A percentile compares a stretch with the other conserved stretches of the same genome.
Evolutionary conservation across 805 yeast genomes (phyloP).

Genomic region (Candida koratica): DNA sequence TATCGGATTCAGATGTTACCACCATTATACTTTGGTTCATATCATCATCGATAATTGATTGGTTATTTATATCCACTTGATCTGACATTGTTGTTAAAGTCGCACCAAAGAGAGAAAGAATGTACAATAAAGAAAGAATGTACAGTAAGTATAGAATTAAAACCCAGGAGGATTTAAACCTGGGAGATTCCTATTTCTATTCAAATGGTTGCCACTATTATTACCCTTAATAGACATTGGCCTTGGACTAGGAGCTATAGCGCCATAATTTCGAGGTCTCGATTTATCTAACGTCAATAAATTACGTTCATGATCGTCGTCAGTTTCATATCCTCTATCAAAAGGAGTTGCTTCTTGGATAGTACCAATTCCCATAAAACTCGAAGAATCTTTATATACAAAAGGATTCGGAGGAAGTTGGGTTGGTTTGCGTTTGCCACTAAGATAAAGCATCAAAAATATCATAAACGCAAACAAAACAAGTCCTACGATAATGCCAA

Average conservation of each 20-base stretch:
- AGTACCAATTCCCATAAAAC: constrained; percentile 36
- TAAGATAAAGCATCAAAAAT: constrained; percentile 19
- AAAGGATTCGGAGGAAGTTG: constrained; percentile 12
- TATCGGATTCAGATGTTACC: constrained; percentile 1
- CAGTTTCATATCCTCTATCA: constrained; percentile 44
- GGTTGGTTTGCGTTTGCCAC: constrained; percentile 11
- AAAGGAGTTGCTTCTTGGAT: constrained; percentile 17
- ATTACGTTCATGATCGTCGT: constrained; percentile 38
- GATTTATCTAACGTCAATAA: constrained; percentile 25
- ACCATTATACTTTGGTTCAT: constrained; percentile 4
- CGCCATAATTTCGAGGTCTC: constrained; percentile 19
- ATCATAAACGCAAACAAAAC: constrained; percentile 30
- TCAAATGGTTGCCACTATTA: constrained; percentile 15
- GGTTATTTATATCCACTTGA: constrained; percentile 22
- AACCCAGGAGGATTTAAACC: no score
- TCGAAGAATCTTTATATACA: constrained; percentile 18
- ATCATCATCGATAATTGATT: constrained; percentile 7
- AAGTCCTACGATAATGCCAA: constrained; percentile 65
- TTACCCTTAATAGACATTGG: constrained; percentile 10
- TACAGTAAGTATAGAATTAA: no score
- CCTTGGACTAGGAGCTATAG: constrained; percentile 8
- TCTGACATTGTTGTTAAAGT: constrained; percentile 26
- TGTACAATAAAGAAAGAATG: no score
- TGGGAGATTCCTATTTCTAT: constrained; percentile 20
- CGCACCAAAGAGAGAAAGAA: no score